Conservation (phyloP, 202 grass and related monocot genomes). For the Schoenoplectus tabernaemontani region DNA sequence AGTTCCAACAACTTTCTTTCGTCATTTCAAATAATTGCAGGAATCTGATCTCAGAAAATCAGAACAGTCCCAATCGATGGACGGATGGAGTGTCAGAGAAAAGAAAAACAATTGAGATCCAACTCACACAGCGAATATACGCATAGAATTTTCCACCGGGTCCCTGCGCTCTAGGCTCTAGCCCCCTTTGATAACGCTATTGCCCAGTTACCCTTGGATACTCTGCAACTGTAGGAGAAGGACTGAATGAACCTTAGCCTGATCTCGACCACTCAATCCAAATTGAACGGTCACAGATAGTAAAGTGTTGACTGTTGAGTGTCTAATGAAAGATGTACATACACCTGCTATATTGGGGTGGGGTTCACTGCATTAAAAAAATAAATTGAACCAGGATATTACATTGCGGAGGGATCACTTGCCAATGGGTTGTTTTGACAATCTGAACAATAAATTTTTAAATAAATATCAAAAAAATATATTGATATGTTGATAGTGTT, state of each 20-base stretch:
- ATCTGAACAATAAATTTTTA: too few relatives aligned
- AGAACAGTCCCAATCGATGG: neutral
- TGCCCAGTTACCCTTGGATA: neutral
- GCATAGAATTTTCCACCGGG: constrained; percentile 7
- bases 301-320: neutral
- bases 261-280: neutral
- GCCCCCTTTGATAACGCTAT: neutral
- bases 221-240: neutral
- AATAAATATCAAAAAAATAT: too few relatives aligned
- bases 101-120: neutral
- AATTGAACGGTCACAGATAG: neutral
- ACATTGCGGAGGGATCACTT: too few relatives aligned
- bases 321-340: neutral
- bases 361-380: neutral
- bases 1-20: neutral
- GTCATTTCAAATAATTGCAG: neutral
- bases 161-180: neutral
- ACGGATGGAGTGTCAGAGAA: neutral
- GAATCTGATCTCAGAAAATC: neutral
- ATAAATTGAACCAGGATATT: neutral
- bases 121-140: neutral
- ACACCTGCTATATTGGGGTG: neutral
- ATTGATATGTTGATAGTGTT: too few relatives aligned
- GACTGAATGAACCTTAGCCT: neutral
- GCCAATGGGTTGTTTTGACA: too few relatives aligned